Conservation (phyloP, 2,329 filamentous ascomycete species). For the Cryphonectria nitschkei region DNA sequence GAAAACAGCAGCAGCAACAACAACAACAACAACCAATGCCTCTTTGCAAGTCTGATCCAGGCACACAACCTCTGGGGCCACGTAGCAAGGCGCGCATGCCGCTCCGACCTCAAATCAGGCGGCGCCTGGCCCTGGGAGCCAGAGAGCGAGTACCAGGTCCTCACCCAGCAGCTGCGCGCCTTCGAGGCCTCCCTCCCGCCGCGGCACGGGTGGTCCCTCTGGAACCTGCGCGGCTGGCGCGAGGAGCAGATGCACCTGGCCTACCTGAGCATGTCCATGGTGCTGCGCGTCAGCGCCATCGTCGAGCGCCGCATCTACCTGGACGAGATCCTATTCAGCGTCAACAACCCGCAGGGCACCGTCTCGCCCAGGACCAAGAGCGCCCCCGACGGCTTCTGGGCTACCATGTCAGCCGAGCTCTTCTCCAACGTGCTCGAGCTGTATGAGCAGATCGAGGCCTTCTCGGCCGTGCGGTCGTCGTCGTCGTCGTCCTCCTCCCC, state of each 20-base stretch:
- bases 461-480: conserved; percentile 33
- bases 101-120: conserved; percentile 25
- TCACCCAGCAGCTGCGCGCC: conserved; percentile 31
- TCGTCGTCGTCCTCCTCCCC: no score
- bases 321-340: conserved; percentile 35
- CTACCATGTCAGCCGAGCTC: conserved; percentile 37
- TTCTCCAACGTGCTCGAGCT: conserved; percentile 42
- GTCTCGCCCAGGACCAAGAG: conserved; percentile 29
- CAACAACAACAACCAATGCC: conserved; percentile 35
- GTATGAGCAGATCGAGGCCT: conserved; percentile 43
- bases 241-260: conserved; percentile 41
- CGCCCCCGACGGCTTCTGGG: conserved; percentile 36
- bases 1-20: not conserved
- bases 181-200: conserved; percentile 39
- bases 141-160: conserved; percentile 34
- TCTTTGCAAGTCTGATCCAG: conserved; percentile 44
- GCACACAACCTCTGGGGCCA: conserved; percentile 43
- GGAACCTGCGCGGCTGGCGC: conserved; percentile 43
- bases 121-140: conserved; percentile 32
- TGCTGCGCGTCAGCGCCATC: conserved; percentile 42
- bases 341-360: conserved; percentile 19
- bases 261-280: conserved; percentile 42
- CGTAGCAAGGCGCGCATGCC: conserved; percentile 38
- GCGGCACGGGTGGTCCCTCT: conserved; percentile 40
- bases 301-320: conserved; percentile 41